A percentile compares a stretch with the other conserved stretches of the same genome.
phyloP scores from a whole-genome alignment of 192 early-diverging fungal genomes.

The Thamnidium elegans region DNA sequence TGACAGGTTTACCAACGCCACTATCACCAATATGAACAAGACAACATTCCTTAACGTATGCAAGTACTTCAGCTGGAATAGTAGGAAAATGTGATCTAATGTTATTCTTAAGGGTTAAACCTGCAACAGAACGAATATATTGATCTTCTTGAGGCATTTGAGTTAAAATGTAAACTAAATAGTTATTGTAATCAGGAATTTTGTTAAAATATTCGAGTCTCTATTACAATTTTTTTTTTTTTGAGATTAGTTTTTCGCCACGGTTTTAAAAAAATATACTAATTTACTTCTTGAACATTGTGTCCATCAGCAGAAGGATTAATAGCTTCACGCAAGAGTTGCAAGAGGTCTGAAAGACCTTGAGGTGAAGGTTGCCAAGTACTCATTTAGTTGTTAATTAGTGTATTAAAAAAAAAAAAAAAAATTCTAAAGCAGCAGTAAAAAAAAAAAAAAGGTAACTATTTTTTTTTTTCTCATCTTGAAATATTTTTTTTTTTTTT shows the following conservation, averaged over 20 bases:
- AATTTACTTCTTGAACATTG: conserved; percentile 74
- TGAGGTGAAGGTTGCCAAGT: conserved; percentile 78
- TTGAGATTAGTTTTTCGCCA: too few relatives aligned
- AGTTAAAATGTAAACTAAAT: conserved; percentile 87
- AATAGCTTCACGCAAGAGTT: conserved; percentile 74
- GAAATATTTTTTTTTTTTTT: conserved; percentile 1
- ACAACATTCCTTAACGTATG: conserved; percentile 36
- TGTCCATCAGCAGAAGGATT: conserved; percentile 56
- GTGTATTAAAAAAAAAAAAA: background rate
- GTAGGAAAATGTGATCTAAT: conserved; percentile 59
- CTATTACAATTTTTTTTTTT: conserved; percentile 35
- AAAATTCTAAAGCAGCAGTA: background rate
- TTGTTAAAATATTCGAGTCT: conserved; percentile 77
- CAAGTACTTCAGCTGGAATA: conserved; percentile 54
- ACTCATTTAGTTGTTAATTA: conserved; percentile 17
- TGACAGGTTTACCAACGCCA: conserved; percentile 78
- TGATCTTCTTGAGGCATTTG: conserved; percentile 65
- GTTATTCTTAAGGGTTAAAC: conserved; percentile 82
- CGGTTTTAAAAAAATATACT: too few relatives aligned
- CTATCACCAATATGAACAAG: conserved; percentile 60
- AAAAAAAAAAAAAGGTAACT: background rate
- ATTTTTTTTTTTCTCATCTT: background rate
- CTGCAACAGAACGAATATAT: conserved; percentile 82
- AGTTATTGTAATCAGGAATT: conserved; percentile 90
- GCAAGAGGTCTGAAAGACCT: conserved; percentile 72